Conservation (phyloP, 148 eudicot genomes). For the Diospyros kaki region DNA sequence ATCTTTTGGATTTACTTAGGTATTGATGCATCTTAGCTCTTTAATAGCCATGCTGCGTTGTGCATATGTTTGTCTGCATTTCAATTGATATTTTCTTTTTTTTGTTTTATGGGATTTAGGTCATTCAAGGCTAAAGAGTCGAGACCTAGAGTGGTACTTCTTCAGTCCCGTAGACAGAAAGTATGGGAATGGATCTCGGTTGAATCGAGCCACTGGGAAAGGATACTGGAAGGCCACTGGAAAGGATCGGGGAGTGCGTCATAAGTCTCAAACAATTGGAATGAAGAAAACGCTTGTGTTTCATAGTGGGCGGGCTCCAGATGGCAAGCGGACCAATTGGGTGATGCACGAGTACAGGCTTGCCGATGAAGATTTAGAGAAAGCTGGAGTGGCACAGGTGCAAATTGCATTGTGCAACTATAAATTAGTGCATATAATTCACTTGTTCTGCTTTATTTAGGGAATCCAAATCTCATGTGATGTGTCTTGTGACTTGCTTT, state of each 20-base stretch:
- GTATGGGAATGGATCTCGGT: constrained; percentile 33
- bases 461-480: constrained; percentile 7
- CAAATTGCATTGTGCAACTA: constrained; percentile 7
- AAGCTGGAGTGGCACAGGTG: constrained; percentile 28
- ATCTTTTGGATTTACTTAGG: not conserved
- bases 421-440: constrained; percentile 1
- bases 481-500: not conserved
- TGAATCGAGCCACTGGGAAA: constrained; percentile 33
- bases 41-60: not conserved
- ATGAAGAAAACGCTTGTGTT: constrained; percentile 39
- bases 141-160: constrained; percentile 38
- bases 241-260: constrained; percentile 30
- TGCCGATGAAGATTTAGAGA: constrained; percentile 28
- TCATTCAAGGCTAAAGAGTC: constrained; percentile 31
- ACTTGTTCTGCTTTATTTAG: constrained; percentile 12
- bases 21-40: not conserved
- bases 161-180: constrained; percentile 39
- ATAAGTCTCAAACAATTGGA: constrained; percentile 30
- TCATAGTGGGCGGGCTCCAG: constrained; percentile 36
- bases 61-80: not conserved
- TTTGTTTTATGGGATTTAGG: constrained; percentile 11
- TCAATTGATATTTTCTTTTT: not conserved
- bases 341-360: constrained; percentile 44
- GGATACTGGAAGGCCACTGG: constrained; percentile 50
- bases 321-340: constrained; percentile 39